phyloP scores from a whole-genome alignment of 2,329 filamentous ascomycete species.

The Aspergillus phoenicis region DNA sequence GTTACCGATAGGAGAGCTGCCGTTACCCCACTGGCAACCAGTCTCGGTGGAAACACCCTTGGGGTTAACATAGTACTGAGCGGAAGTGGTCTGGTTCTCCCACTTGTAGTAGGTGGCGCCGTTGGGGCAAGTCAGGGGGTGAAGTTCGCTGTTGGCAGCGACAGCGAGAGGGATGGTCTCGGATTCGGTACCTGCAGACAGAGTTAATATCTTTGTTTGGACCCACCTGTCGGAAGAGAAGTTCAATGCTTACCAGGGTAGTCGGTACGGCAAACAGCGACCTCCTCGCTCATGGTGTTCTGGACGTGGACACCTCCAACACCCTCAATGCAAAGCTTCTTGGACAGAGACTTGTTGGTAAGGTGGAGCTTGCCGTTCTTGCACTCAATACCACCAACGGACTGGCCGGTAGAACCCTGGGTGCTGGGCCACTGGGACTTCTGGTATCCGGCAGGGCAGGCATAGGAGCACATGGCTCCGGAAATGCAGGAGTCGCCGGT shows the following conservation, averaged over 20 bases:
- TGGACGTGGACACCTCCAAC: conserved; percentile 69
- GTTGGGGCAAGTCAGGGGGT: conserved; percentile 74
- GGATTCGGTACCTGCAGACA: conserved; percentile 65
- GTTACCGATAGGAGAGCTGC: conserved; percentile 68
- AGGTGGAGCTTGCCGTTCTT: conserved; percentile 70
- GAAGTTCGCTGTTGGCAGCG: conserved; percentile 57
- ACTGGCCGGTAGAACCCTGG: conserved; percentile 80
- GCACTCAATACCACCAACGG: conserved; percentile 85
- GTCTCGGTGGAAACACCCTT: conserved; percentile 66
- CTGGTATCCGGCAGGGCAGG: conserved; percentile 87
- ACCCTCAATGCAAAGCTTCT: conserved; percentile 74
- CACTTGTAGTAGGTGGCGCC: conserved; percentile 75
- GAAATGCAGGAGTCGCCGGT: conserved; percentile 62
- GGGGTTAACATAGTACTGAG: conserved; percentile 97
- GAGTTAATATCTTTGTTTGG: conserved; percentile 7
- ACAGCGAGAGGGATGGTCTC: conserved; percentile 79
- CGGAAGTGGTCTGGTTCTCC: conserved; percentile 73
- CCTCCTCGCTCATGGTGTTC: conserved; percentile 70
- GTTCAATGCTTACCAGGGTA: conserved; percentile 72
- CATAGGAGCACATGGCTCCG: conserved; percentile 83
- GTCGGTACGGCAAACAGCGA: conserved; percentile 88
- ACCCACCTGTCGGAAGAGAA: neutral
- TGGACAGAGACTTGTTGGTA: conserved; percentile 66
- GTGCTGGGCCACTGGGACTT: conserved; percentile 84
- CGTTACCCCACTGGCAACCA: conserved; percentile 75